Evolutionary conservation across 2,329 filamentous ascomycete species (phyloP).

Genomic region (Xylaria sp.): DNA sequence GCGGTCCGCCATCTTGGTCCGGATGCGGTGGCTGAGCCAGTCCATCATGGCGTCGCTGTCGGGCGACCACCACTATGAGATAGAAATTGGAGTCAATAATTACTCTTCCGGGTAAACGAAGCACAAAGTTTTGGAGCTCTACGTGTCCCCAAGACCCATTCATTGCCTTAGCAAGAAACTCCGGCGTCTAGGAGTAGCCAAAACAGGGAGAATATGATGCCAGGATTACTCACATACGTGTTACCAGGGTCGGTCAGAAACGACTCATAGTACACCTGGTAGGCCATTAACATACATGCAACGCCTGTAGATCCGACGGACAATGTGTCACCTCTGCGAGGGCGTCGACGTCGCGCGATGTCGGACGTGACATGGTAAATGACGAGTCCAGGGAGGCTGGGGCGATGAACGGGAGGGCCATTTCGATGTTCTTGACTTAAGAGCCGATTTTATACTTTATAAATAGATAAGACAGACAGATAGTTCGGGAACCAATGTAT

Average conservation of each 20-base stretch:
- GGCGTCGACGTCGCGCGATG: conserved; percentile 46
- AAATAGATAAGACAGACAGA: too few relatives aligned
- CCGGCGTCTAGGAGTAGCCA: too few relatives aligned
- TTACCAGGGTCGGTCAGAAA: conserved; percentile 44
- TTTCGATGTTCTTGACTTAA: conserved; percentile 20
- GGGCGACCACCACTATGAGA: conserved; percentile 45
- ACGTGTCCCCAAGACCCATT: too few relatives aligned
- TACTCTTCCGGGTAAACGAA: too few relatives aligned
- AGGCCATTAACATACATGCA: background rate
- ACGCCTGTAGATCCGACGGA: background rate
- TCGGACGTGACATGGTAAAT: conserved; percentile 46
- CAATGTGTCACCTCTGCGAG: conserved; percentile 37
- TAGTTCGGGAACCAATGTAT: background rate
- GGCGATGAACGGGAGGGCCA: conserved; percentile 45
- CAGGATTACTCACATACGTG: conserved; percentile 32
- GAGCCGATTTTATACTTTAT: background rate
- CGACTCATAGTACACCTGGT: conserved; percentile 44
- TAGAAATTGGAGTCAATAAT: too few relatives aligned
- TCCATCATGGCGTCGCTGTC: conserved; percentile 40
- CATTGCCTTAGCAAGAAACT: too few relatives aligned
- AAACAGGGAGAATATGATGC: too few relatives aligned
- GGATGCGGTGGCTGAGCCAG: conserved; percentile 49
- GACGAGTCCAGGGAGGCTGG: conserved; percentile 42
- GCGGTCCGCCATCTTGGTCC: conserved; percentile 45
- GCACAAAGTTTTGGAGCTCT: too few relatives aligned